phyloP scores from a whole-genome alignment of 441 rosid species.

The Omphalea diandra region DNA sequence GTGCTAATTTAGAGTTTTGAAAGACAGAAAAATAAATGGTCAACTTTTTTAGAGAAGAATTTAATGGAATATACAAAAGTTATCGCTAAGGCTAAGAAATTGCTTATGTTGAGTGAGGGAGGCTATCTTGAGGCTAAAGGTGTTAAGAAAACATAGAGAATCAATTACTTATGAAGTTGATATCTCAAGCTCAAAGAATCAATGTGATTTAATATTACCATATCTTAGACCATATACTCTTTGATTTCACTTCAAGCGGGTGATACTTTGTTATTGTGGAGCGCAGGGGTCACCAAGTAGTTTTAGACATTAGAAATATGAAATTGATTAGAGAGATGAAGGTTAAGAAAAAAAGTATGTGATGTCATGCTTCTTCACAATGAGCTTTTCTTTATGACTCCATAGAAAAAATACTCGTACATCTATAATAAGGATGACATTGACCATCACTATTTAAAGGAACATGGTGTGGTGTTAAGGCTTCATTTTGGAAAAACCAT shows the following conservation, averaged over 20 bases:
- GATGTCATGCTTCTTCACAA: slow-evolving; percentile 85
- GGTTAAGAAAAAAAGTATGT: slow-evolving; percentile 90
- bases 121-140: slow-evolving; percentile 88
- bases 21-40: slow-evolving; percentile 78
- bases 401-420: slow-evolving; percentile 91
- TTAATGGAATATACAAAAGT: slow-evolving; percentile 61
- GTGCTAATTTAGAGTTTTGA: slow-evolving; percentile 60
- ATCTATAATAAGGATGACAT: slow-evolving; percentile 75
- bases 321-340: slow-evolving; percentile 69
- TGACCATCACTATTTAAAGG: slow-evolving; percentile 93
- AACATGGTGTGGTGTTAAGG: slow-evolving; percentile 71
- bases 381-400: slow-evolving; percentile 80
- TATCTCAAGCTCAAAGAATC: slow-evolving; percentile 60
- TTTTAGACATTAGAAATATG: slow-evolving; percentile 71
- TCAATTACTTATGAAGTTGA: slow-evolving; percentile 60
- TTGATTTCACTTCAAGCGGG: slow-evolving; percentile 84
- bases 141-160: slow-evolving; percentile 77
- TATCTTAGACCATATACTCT: slow-evolving; percentile 90
- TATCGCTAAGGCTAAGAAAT: slow-evolving; percentile 90
- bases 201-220: slow-evolving; percentile 78
- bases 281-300: slow-evolving; percentile 88
- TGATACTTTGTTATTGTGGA: slow-evolving; percentile 86
- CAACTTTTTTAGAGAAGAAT: slow-evolving; percentile 67
- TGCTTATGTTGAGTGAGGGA: slow-evolving; percentile 81
- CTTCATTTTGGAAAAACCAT: slow-evolving; percentile 85